Evolutionary conservation across 2,329 filamentous ascomycete species (phyloP).

Genomic region (Aspergillus ochraceus): DNA sequence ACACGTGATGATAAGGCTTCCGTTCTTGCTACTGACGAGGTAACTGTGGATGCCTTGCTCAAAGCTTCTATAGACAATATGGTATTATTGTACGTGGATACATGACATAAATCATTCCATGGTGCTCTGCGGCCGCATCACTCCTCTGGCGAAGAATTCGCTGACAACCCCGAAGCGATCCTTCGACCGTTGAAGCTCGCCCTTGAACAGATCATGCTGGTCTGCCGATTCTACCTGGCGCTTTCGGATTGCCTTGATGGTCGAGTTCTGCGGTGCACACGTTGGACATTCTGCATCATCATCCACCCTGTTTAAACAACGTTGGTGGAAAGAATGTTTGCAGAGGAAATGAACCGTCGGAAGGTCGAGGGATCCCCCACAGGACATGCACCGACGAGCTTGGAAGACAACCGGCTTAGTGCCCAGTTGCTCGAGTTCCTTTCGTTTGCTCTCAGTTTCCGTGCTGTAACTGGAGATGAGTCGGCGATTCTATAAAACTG

Average conservation of each 20-base stretch:
- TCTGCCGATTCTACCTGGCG: conserved; percentile 84
- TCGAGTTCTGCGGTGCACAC: conserved; percentile 80
- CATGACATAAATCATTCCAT: conserved; percentile 29
- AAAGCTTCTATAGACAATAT: not conserved
- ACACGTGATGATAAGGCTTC: conserved; percentile 33
- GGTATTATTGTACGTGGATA: not conserved
- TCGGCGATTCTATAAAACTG: conserved; percentile 63
- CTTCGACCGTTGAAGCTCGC: conserved; percentile 72
- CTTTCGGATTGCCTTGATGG: conserved; percentile 80
- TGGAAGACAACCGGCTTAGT: conserved; percentile 87
- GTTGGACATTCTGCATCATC: conserved; percentile 77
- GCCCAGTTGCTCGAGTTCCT: conserved; percentile 74
- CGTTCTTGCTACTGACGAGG: not conserved
- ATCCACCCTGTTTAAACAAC: conserved; percentile 72
- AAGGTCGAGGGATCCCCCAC: conserved; percentile 74
- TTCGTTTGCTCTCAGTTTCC: conserved; percentile 77
- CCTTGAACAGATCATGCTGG: conserved; percentile 84
- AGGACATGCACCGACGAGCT: conserved; percentile 82
- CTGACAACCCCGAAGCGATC: conserved; percentile 89
- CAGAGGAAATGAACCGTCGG: conserved; percentile 95
- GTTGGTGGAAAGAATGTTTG: conserved; percentile 94
- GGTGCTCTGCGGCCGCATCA: conserved; percentile 63
- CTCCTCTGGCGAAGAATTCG: conserved; percentile 91
- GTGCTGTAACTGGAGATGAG: conserved; percentile 79
- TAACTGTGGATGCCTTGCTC: not conserved